phyloP scores from a whole-genome alignment of 2,329 filamentous ascomycete genomes.

The Fusarium papillatum region DNA sequence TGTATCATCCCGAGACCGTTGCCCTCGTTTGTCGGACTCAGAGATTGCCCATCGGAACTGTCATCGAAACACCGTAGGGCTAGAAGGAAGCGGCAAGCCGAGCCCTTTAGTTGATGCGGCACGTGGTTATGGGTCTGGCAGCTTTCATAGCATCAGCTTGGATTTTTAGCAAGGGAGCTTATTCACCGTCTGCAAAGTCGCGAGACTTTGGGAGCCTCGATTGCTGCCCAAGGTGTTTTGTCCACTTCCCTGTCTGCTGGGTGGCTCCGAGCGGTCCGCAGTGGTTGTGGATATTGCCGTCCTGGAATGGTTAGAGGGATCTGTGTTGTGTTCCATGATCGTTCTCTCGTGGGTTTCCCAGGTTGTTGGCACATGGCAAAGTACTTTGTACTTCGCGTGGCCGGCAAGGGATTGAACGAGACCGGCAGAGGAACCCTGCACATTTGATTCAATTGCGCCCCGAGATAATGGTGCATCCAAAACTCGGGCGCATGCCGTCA shows the following conservation, averaged over 20 bases:
- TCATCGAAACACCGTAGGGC: constrained; percentile 24
- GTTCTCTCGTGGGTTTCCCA: constrained; percentile 31
- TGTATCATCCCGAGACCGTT: constrained; percentile 14
- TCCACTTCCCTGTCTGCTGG: constrained; percentile 4
- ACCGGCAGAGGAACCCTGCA: constrained; percentile 28
- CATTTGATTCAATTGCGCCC: constrained; percentile 8
- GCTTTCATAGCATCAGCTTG: background rate
- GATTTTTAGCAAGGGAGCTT: background rate
- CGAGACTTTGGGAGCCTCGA: background rate
- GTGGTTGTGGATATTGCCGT: constrained; percentile 32
- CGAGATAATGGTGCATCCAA: constrained; percentile 1
- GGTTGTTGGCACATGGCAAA: constrained; percentile 44
- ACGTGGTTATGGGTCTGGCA: constrained; percentile 15
- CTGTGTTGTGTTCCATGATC: constrained; percentile 32
- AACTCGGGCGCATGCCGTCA: background rate
- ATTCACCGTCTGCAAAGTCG: background rate
- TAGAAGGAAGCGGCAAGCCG: constrained; percentile 13
- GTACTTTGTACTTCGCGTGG: constrained; percentile 41
- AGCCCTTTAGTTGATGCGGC: background rate
- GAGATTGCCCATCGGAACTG: background rate
- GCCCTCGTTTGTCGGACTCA: background rate
- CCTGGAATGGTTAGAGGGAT: constrained; percentile 41
- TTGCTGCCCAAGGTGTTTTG: constrained; percentile 10
- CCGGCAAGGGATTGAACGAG: constrained; percentile 26
- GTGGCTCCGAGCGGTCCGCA: constrained; percentile 19